phyloP scores from a whole-genome alignment of 2,329 filamentous ascomycete genomes.

The Dichotomopilus funicola region DNA sequence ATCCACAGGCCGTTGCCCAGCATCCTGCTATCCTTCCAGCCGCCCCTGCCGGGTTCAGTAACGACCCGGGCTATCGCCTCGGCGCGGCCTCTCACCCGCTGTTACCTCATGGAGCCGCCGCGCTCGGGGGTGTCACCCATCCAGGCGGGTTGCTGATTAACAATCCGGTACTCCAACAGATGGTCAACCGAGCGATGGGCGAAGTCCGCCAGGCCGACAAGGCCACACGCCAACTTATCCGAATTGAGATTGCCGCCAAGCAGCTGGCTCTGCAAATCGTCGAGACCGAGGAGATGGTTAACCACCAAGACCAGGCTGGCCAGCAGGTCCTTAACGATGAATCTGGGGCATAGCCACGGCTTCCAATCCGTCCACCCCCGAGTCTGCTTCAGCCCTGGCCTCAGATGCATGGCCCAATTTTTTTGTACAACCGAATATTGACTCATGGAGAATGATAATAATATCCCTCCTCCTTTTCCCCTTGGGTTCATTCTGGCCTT shows the following conservation, averaged over 20 bases:
- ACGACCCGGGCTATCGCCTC: constrained; percentile 18
- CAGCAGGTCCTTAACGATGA: constrained; percentile 23
- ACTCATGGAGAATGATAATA: too few relatives aligned
- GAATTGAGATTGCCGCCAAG: constrained; percentile 48
- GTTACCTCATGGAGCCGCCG: constrained; percentile 9
- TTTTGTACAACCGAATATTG: too few relatives aligned
- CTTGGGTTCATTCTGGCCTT: too few relatives aligned
- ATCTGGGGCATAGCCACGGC: constrained; percentile 14
- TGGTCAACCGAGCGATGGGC: constrained; percentile 41
- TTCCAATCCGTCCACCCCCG: too few relatives aligned
- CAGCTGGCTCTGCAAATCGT: constrained; percentile 48
- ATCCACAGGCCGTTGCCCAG: constrained; percentile 30
- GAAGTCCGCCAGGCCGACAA: constrained; percentile 39
- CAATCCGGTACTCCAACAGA: constrained; percentile 36
- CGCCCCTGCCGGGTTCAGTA: constrained; percentile 11
- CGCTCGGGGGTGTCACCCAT: constrained; percentile 16
- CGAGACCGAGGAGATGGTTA: constrained; percentile 43
- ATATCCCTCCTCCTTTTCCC: too few relatives aligned
- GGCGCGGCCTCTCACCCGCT: constrained; percentile 15
- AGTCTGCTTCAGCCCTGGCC: too few relatives aligned
- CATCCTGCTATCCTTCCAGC: constrained; percentile 20
- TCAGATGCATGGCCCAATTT: too few relatives aligned
- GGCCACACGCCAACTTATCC: constrained; percentile 41
- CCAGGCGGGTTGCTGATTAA: constrained; percentile 22
- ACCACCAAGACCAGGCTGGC: constrained; percentile 22